Evolutionary conservation across 257 asterid genomes (phyloP), one percentile per base, ranked within the genome.

Genomic region (Voacanga thouarsii): DNA sequence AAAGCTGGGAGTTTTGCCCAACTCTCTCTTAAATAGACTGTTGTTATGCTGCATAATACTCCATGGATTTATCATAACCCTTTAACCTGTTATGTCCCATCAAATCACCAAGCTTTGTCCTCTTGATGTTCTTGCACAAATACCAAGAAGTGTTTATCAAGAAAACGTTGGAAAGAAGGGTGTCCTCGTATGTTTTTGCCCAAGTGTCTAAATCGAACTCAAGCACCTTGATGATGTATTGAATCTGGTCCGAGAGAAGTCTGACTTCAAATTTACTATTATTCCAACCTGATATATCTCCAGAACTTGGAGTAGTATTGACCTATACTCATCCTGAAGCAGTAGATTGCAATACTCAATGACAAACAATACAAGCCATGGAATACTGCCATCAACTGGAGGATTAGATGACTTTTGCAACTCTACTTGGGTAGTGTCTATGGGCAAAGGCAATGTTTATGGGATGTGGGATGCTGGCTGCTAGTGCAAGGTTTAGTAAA

Each of bases 231-330:
- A 91, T 80, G 74, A 89, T 84, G 83, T 69, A 83, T n/a, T 51
- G 84, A 53, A 95, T 83, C 83, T 93, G 97, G 49, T 72, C 78
- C 4, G 78, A 47, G 64, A 91, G 78, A 60, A 86, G 72, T 49
- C 85, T 86, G 50, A 84, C 87, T 26, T 84, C 80, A 8, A 84
- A 79, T 65, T 67, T 75, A 26, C 74, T 83, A 10, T 69, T 76
- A 53, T 86, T 91, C 97, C 97, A 94, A 33, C 82, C 74, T 85
- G 91, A 75, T 90, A 81, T 67, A 95, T 95, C 89, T 90, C 90
- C 28, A 91, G 86, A 77, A 92, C 86, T 65, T 92, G 87, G 33
- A 78, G 68, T 64, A 95, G 89, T 33, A 87, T 75, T 39, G 83
- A 73, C 83, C 86, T 81, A 82, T 87, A 88, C 23, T 90, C 93